phyloP scores from a whole-genome alignment of 371 early-diverging fungal species.

The Furculomyces boomerangus region DNA sequence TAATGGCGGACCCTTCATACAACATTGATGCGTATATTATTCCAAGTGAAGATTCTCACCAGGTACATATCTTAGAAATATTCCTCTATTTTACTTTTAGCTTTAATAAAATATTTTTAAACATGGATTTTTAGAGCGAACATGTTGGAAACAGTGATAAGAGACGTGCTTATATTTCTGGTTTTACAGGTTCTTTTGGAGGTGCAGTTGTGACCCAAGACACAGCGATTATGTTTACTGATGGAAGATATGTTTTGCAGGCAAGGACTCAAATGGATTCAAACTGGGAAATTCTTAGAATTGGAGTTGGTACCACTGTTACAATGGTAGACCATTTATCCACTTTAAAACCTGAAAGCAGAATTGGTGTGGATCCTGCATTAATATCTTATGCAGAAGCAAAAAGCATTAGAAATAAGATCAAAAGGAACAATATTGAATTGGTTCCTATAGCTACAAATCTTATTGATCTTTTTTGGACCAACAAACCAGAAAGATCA shows the following conservation, averaged over 20 bases:
- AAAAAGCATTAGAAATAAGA: conserved; percentile 27
- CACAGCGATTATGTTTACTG: conserved; percentile 53
- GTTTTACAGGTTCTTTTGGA: conserved; percentile 95
- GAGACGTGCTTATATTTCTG: conserved; percentile 85
- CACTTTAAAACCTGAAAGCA: no score
- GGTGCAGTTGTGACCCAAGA: conserved; percentile 12
- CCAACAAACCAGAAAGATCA: no score
- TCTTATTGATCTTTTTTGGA: no score
- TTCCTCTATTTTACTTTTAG: no score
- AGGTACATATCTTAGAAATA: no score
- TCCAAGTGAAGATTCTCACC: no score
- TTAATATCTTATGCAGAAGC: conserved; percentile 58
- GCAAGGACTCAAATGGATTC: conserved; percentile 78
- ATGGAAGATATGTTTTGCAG: conserved; percentile 96
- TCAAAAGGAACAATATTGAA: conserved; percentile 24
- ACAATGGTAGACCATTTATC: no score
- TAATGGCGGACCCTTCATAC: no score
- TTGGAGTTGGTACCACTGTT: conserved; percentile 67
- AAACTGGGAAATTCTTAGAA: conserved; percentile 85
- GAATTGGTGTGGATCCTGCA: conserved; percentile 72
- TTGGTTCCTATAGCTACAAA: no score
- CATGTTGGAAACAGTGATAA: conserved; percentile 85
- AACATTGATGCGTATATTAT: no score
- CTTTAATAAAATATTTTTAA: no score
- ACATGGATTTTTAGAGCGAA: conserved; percentile 76